Conservation (phyloP, 176 grass and related monocot species). For the Hordeum marinum region DNA sequence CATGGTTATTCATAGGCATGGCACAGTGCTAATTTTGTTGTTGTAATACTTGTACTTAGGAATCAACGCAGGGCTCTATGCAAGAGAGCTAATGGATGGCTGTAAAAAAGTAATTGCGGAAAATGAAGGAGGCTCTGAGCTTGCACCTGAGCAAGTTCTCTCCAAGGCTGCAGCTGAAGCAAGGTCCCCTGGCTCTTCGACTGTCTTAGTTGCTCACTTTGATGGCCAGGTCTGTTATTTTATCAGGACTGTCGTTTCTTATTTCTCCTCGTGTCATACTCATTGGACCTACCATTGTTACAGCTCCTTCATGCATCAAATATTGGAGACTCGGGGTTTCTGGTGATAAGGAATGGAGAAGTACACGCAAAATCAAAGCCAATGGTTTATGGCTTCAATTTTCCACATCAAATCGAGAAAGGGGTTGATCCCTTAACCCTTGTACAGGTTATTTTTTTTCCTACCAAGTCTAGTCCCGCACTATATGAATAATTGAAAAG, state of each 20-base stretch:
- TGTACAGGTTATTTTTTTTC: slow-evolving; percentile 46
- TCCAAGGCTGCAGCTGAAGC: slow-evolving; percentile 62
- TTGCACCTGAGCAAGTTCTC: slow-evolving; percentile 59
- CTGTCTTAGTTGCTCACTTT: slow-evolving; percentile 86
- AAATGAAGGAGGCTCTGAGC: slow-evolving; percentile 33
- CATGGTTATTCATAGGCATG: background rate
- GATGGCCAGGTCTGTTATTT: slow-evolving; percentile 72
- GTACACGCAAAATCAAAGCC: slow-evolving; percentile 66
- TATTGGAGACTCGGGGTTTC: slow-evolving; percentile 91
- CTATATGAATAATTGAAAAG: background rate
- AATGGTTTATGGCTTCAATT: slow-evolving; percentile 98
- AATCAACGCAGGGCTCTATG: slow-evolving; percentile 84
- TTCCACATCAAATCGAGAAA: slow-evolving; percentile 86
- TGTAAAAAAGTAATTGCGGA: slow-evolving; percentile 50
- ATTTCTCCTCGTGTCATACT: background rate
- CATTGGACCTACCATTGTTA: background rate
- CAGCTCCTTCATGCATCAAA: slow-evolving; percentile 82
- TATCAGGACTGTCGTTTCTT: background rate
- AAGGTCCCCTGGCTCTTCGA: slow-evolving; percentile 79
- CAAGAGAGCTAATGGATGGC: slow-evolving; percentile 75
- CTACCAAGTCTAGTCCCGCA: background rate
- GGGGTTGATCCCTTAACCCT: slow-evolving; percentile 73
- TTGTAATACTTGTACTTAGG: slow-evolving; percentile 36
- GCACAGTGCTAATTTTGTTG: background rate
- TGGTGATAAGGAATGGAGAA: slow-evolving; percentile 80